A percentile compares a stretch with the other conserved stretches of the same genome.
phyloP scores from a whole-genome alignment of 176 grass and related monocot genomes.

The Musa schizocarpa region DNA sequence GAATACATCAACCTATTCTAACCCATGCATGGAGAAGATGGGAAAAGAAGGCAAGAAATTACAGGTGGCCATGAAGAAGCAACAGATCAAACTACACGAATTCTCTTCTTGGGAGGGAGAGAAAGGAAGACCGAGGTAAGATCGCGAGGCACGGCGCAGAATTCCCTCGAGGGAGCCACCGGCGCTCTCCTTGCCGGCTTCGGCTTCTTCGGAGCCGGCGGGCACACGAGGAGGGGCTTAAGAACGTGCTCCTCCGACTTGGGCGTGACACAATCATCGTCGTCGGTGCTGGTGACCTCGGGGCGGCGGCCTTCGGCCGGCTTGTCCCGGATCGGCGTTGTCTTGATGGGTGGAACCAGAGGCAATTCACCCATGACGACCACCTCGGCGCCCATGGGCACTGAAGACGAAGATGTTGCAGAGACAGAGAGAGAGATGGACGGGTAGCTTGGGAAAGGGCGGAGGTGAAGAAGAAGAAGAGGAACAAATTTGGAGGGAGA shows the following conservation, averaged over 20 bases:
- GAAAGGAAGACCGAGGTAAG: conserved; percentile 1
- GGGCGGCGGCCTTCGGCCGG: no score
- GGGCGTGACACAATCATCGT: conserved; percentile 9
- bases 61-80: not conserved
- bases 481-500: conserved; percentile 9
- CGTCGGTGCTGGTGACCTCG: not conserved
- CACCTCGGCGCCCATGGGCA: not conserved
- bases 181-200: not conserved
- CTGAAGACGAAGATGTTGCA: not conserved
- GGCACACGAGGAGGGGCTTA: conserved; percentile 2
- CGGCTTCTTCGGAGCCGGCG: conserved; percentile 16
- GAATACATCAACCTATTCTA: no score
- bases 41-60: not conserved
- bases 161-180: not conserved
- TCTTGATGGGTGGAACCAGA: not conserved
- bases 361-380: conserved; percentile 9
- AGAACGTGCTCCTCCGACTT: conserved; percentile 14
- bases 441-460: not conserved
- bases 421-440: no score
- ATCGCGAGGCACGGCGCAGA: conserved; percentile 6
- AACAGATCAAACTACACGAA: conserved; percentile 7
- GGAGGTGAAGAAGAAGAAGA: not conserved
- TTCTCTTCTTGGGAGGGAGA: conserved; percentile 24
- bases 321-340: not conserved
- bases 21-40: not conserved